Percentiles rank a stretch among this genome's conserved stretches.
Conservation (phyloP, 768 basidiomycete genomes). For the Cystobasidium ongulense region DNA sequence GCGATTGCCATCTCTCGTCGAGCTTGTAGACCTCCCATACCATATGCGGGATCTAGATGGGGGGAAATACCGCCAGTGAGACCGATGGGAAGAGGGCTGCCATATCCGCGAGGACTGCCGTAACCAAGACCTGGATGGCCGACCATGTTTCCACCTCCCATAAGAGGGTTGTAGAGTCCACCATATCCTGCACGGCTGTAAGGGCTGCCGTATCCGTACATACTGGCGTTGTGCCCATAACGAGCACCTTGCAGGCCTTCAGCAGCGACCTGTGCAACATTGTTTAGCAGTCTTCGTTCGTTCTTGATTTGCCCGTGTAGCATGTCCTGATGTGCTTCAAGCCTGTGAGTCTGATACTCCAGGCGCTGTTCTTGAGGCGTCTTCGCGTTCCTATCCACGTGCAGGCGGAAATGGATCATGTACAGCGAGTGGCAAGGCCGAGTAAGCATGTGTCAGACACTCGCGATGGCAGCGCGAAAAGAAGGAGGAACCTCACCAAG, state of each 20-base stretch:
- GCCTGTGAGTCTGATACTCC: background rate
- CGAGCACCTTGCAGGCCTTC: background rate
- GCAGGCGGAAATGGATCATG: background rate
- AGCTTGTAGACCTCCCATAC: background rate
- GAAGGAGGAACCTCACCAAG: background rate
- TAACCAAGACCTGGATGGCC: background rate
- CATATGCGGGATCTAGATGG: background rate
- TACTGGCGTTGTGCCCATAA: background rate
- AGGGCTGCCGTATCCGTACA: background rate
- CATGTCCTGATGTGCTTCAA: background rate
- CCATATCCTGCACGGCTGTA: background rate
- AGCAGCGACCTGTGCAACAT: background rate
- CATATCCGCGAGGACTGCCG: background rate
- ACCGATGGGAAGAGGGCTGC: background rate
- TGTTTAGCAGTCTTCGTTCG: background rate
- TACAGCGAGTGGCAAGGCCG: background rate
- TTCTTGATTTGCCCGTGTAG: background rate
- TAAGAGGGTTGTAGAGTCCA: background rate
- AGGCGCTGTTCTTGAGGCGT: background rate
- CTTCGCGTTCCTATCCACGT: background rate
- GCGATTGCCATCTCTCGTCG: background rate
- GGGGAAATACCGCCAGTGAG: background rate
- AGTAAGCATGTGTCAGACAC: background rate
- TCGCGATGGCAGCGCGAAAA: background rate
- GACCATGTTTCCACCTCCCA: background rate